Percentiles rank a stretch among this genome's conserved stretches.
Conservation (phyloP, 1,284 basidiomycete genomes). For the Ganoderma lingzhi region DNA sequence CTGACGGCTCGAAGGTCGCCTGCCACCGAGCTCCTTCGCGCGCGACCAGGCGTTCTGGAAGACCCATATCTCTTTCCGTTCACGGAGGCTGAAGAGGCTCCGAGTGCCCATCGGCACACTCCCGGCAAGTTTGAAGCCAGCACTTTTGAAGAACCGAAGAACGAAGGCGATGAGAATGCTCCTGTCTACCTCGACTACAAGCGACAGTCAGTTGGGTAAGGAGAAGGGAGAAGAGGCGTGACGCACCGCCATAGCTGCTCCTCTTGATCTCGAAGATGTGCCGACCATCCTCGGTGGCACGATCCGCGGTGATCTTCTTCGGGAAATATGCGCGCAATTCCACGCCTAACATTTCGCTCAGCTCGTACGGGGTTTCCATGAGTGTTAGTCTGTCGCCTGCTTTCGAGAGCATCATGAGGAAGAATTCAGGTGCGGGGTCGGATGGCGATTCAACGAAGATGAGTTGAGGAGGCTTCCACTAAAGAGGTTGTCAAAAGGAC, state of each 20-base stretch:
- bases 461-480: constrained; percentile 62
- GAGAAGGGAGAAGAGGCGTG: not conserved
- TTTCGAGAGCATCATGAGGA: constrained; percentile 66
- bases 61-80: constrained; percentile 58
- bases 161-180: constrained; percentile 52
- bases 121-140: constrained; percentile 56
- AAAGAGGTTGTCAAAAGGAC: not conserved
- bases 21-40: constrained; percentile 18
- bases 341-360: constrained; percentile 38
- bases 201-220: not conserved
- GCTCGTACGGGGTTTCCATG: constrained; percentile 58
- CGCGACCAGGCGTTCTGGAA: constrained; percentile 42
- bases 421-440: constrained; percentile 59
- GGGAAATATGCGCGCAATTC: constrained; percentile 49
- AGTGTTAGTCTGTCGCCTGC: constrained; percentile 64
- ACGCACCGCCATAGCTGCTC: constrained; percentile 46
- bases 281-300: constrained; percentile 55
- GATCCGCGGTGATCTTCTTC: constrained; percentile 56
- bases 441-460: constrained; percentile 59
- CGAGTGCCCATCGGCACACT: constrained; percentile 52
- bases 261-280: constrained; percentile 58
- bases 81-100: constrained; percentile 50
- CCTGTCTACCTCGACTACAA: constrained; percentile 41
- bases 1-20: constrained; percentile 29
- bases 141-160: constrained; percentile 48